Evolutionary conservation across 768 basidiomycete species (phyloP).

Genomic region (Termitomyces eurrhizus): DNA sequence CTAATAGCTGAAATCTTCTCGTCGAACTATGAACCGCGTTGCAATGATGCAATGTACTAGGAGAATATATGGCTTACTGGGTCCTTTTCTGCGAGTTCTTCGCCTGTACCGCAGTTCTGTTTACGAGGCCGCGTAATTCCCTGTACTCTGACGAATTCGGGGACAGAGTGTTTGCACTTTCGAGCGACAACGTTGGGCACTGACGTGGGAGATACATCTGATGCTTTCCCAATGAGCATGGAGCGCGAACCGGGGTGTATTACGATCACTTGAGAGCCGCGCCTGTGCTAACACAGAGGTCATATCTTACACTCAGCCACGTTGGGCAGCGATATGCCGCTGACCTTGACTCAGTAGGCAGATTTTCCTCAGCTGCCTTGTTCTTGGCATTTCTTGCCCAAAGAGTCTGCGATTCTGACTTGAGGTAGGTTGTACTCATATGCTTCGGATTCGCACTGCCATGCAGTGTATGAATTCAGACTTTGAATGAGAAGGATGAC

Average conservation of each 20-base stretch:
- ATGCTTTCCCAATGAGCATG: conserved; percentile 71
- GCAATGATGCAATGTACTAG: not conserved
- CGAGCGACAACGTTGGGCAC: conserved; percentile 75
- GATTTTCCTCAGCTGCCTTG: conserved; percentile 40
- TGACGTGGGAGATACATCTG: conserved; percentile 66
- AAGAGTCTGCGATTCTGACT: conserved; percentile 67
- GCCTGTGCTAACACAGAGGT: conserved; percentile 39
- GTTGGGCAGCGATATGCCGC: conserved; percentile 7
- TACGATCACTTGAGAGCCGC: conserved; percentile 75
- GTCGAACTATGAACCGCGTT: conserved; percentile 50
- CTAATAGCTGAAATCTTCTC: conserved; percentile 70
- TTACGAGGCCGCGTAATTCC: conserved; percentile 51
- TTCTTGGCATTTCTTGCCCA: conserved; percentile 70
- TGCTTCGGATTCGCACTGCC: conserved; percentile 77
- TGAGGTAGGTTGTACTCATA: conserved; percentile 72
- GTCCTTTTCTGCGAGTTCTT: conserved; percentile 34
- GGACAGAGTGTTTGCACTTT: conserved; percentile 44
- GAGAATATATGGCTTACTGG: conserved; percentile 35
- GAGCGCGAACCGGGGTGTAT: conserved; percentile 77
- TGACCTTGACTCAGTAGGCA: conserved; percentile 46
- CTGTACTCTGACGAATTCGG: conserved; percentile 40
- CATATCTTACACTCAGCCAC: conserved; percentile 18
- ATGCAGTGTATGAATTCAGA: conserved; percentile 3
- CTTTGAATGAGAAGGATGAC: not conserved
- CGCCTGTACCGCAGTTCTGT: conserved; percentile 22